phyloP scores from a whole-genome alignment of 164 flowering plant genomes.

The Nymphaea colorata region DNA sequence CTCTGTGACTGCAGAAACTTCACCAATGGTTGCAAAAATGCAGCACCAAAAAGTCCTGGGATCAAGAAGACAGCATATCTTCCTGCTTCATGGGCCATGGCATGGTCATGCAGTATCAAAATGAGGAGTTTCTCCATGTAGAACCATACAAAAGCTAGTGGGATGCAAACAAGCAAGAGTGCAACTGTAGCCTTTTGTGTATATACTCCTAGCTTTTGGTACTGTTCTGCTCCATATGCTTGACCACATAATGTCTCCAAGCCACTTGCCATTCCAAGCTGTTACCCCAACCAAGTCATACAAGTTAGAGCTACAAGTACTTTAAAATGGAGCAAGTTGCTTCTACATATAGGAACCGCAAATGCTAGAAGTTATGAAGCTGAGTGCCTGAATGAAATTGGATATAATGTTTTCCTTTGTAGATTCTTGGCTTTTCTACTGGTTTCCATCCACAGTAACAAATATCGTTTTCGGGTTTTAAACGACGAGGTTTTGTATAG shows the following conservation, averaged over 20 bases:
- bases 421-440: too few relatives aligned
- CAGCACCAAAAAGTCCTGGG: constrained; percentile 42
- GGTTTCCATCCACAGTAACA: too few relatives aligned
- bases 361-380: too few relatives aligned
- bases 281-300: constrained; percentile 1
- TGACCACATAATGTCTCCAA: constrained; percentile 55
- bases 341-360: too few relatives aligned
- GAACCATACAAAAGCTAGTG: constrained; percentile 35
- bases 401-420: too few relatives aligned
- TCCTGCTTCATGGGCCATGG: constrained; percentile 39
- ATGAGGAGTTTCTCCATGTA: constrained; percentile 29
- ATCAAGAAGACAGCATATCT: constrained; percentile 28
- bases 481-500: too few relatives aligned
- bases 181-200: constrained; percentile 27
- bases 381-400: too few relatives aligned
- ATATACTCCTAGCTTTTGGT: constrained; percentile 30
- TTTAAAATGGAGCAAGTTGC: too few relatives aligned
- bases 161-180: constrained; percentile 33
- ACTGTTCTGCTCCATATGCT: constrained; percentile 55
- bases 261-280: constrained; percentile 48
- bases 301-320: too few relatives aligned
- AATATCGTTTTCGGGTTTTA: too few relatives aligned
- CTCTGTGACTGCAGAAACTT: constrained; percentile 41
- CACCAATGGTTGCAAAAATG: constrained; percentile 29
- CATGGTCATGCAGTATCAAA: constrained; percentile 41